phyloP scores from a whole-genome alignment of 169 alveolate species.

The Fabrea salina region DNA sequence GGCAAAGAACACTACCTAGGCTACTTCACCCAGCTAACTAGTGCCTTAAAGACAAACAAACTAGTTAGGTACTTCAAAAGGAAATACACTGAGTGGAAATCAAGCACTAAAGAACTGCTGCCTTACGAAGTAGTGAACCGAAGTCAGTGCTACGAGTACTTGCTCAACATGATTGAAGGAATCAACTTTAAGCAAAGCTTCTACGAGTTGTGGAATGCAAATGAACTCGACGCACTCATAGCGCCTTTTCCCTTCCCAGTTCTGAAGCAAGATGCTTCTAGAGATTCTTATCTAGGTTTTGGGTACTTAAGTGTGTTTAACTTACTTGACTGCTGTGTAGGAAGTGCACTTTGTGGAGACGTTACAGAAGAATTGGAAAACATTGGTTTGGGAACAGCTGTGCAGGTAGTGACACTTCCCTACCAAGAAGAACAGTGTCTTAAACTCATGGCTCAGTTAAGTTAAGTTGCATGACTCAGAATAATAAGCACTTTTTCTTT shows the following conservation, averaged over 20 bases:
- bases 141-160: neutral
- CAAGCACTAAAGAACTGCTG: neutral
- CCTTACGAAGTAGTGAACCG: neutral
- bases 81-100: neutral
- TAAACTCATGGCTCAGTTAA: neutral
- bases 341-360: neutral
- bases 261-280: neutral
- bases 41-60: neutral
- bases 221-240: neutral
- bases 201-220: neutral
- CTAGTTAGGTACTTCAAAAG: neutral
- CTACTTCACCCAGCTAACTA: neutral
- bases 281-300: neutral
- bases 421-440: conserved; percentile 9
- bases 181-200: neutral
- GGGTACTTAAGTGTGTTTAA: neutral
- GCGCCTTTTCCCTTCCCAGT: conserved; percentile 14
- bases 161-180: neutral
- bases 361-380: neutral
- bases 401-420: neutral
- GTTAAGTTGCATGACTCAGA: no score
- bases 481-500: neutral
- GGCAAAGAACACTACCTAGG: neutral
- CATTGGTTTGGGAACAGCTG: conserved; percentile 1
- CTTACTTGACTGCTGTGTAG: conserved; percentile 22